These are phyloP conservation scores for Flagelloscypha sp. DNA, from an alignment of 768 basidiomycete species.

Conservation along the genomic window DNA sequence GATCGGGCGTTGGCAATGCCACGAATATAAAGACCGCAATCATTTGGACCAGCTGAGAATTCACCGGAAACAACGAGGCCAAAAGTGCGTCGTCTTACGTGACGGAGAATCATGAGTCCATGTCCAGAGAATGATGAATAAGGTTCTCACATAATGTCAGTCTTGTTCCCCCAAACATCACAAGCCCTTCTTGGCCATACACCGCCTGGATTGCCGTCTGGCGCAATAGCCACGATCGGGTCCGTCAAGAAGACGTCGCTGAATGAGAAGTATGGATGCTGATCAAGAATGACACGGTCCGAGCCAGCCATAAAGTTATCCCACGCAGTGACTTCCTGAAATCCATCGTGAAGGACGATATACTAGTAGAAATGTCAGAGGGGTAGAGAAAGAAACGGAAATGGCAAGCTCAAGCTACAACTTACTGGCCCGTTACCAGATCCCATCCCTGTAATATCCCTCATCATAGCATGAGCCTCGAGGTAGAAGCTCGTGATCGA, in stretches of 20 bases:
- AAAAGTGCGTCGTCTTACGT: conserved; percentile 35
- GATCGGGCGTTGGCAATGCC: conserved; percentile 37
- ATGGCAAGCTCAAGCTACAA: conserved; percentile 35
- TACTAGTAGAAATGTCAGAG: conserved; percentile 21
- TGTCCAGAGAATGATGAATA: conserved; percentile 4
- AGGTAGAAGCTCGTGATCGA: conserved; percentile 53
- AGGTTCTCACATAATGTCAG: conserved; percentile 40
- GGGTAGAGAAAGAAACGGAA: conserved; percentile 1
- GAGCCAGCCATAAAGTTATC: conserved; percentile 46
- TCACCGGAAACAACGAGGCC: conserved; percentile 74
- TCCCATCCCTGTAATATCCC: conserved; percentile 65
- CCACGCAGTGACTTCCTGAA: conserved; percentile 36
- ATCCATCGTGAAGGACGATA: conserved; percentile 41
- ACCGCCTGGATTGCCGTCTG: conserved; percentile 29
- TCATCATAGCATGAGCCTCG: conserved; percentile 50
- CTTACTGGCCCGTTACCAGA: conserved; percentile 51
- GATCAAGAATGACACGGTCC: conserved; percentile 55
- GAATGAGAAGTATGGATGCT: conserved; percentile 65
- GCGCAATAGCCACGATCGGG: conserved; percentile 24
- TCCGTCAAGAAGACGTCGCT: conserved; percentile 26
- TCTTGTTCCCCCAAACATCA: conserved; percentile 44
- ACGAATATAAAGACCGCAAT: conserved; percentile 47
- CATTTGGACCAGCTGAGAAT: conserved; percentile 60
- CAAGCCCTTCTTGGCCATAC: conserved; percentile 47
- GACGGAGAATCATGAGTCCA: conserved; percentile 23